These are phyloP conservation scores for Lachancea kluyveri DNA, from an alignment of 805 yeast species.

Conservation along the genomic window DNA sequence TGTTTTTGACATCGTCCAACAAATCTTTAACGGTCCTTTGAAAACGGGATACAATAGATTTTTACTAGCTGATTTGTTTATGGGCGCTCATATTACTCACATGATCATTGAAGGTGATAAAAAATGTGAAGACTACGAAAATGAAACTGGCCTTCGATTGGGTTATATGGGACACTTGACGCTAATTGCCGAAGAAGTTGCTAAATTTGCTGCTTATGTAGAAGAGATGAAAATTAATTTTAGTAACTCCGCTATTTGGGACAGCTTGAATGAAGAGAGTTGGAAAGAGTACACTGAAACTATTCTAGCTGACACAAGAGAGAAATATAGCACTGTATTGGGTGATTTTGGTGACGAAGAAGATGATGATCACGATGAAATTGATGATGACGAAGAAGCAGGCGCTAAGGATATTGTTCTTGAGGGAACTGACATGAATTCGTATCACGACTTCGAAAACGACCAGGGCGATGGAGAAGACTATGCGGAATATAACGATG, in stretches of 20 bases:
- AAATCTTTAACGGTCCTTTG: conserved; percentile 65
- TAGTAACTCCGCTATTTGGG: conserved; percentile 20
- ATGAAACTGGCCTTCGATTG: conserved; percentile 56
- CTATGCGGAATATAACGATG: conserved; percentile 24
- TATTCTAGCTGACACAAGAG: conserved; percentile 80
- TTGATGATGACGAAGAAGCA: conserved; percentile 16
- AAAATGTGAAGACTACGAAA: conserved; percentile 55
- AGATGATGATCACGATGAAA: conserved; percentile 26
- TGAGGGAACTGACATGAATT: conserved; percentile 4
- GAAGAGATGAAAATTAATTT: conserved; percentile 29
- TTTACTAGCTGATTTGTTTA: conserved; percentile 55
- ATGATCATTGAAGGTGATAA: conserved; percentile 60
- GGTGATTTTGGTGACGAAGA: conserved; percentile 59
- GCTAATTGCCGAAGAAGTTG: conserved; percentile 91
- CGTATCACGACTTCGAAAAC: conserved; percentile 3
- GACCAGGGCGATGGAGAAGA: conserved; percentile 38
- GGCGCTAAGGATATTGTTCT: conserved; percentile 9
- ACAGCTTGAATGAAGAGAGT: conserved; percentile 24
- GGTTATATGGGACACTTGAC: conserved; percentile 98
- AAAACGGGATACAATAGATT: conserved; percentile 71
- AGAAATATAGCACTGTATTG: conserved; percentile 86
- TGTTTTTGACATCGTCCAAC: conserved; percentile 78
- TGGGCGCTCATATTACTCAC: conserved; percentile 51
- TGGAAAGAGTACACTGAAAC: conserved; percentile 85
- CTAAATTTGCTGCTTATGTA: conserved; percentile 60